Percentiles rank a stretch among this genome's conserved stretches.
phyloP scores from a whole-genome alignment of 805 yeast species.

The Saccharomycopsis schoenii region DNA sequence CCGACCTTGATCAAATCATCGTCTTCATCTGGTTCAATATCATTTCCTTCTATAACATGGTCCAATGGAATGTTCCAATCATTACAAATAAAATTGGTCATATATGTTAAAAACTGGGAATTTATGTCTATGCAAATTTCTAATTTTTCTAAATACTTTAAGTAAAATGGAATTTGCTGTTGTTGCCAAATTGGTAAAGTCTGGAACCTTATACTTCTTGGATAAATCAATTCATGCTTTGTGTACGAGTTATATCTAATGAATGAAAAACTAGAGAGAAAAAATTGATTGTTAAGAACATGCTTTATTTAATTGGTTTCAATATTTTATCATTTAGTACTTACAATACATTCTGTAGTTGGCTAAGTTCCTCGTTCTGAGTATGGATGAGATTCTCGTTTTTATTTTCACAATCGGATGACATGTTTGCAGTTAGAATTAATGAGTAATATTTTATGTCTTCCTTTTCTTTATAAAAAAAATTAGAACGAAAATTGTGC shows the following conservation, averaged over 20 bases:
- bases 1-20: conserved; percentile 48
- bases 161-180: conserved; percentile 41
- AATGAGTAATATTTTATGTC: too few species aligned
- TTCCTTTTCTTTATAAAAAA: too few species aligned
- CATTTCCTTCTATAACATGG: conserved; percentile 36
- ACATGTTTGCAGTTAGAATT: not conserved
- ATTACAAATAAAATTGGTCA: conserved; percentile 35
- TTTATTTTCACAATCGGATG: not conserved
- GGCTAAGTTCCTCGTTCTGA: conserved; percentile 17
- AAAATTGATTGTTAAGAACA: not conserved
- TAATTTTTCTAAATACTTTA: conserved; percentile 31
- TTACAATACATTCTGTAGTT: conserved; percentile 28
- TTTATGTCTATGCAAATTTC: conserved; percentile 37
- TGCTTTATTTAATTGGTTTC: not conserved
- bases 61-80: conserved; percentile 40
- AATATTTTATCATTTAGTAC: not conserved
- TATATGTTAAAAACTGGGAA: conserved; percentile 31
- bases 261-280: not conserved
- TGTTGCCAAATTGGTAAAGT: conserved; percentile 34
- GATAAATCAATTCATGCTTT: conserved; percentile 23
- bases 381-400: not conserved
- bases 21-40: not conserved
- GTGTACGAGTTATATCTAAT: conserved; percentile 24
- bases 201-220: conserved; percentile 27
- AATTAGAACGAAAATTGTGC: too few species aligned